Conservation (phyloP, 1,139 yeast species). For the Yarrowia galli region DNA sequence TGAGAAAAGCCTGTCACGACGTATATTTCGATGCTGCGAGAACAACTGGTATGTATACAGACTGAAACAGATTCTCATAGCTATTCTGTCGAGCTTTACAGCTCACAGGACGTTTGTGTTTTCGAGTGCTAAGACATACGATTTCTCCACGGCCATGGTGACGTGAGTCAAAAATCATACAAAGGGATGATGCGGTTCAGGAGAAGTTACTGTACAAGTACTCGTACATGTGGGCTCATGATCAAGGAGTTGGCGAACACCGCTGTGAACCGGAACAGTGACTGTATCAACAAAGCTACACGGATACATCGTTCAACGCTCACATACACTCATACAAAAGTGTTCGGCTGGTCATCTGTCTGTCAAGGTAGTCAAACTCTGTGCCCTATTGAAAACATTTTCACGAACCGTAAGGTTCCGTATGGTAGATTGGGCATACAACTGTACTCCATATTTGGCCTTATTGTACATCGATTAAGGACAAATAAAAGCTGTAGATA, state of each 20-base stretch:
- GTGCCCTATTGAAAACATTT: slow-evolving; percentile 15
- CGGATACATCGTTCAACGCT: neutral
- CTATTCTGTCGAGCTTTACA: neutral
- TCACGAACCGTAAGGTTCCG: neutral
- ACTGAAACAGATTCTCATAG: neutral
- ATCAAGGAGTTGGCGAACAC: too few species aligned
- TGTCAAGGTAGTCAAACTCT: too few species aligned
- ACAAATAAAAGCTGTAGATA: neutral
- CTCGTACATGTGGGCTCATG: too few species aligned
- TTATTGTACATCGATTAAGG: neutral
- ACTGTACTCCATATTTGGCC: neutral
- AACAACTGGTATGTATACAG: neutral
- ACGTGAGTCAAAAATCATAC: neutral
- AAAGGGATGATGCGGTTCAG: neutral
- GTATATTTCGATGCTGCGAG: neutral
- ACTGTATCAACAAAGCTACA: too few species aligned
- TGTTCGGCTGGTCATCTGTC: slow-evolving; percentile 1
- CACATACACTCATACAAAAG: neutral
- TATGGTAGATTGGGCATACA: slow-evolving; percentile 10
- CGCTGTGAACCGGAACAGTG: too few species aligned
- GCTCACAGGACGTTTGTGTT: too few species aligned
- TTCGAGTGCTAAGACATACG: too few species aligned
- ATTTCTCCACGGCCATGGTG: neutral
- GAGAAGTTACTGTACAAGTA: too few species aligned
- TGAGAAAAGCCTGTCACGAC: neutral